Base-by-base conservation (phyloP, 208 protist genomes). In the Blechomonas ayalai region DNA sequence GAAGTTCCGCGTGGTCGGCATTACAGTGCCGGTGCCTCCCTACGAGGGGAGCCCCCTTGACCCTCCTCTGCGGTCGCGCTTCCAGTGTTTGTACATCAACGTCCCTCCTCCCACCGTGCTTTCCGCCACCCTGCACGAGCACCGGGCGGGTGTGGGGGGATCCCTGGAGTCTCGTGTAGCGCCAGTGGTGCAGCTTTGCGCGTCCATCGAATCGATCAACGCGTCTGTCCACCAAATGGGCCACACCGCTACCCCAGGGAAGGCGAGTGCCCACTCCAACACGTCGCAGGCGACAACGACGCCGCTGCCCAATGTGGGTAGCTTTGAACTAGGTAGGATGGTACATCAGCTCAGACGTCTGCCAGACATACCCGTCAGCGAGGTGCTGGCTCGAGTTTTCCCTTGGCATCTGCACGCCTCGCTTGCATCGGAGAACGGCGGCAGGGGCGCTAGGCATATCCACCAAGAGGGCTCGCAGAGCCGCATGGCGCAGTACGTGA, bases 1-100 rank as follows among this genome's bases (percentile, higher is more conserved):
- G 33, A 57, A 90, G 35, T 98, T 98, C 47, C 69, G 88, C 12
- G 92, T 97, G 38, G 78, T 97, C 36, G 96, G 92, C 25, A 68
- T 98, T 15, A 96, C 95, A 8, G 77, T 97, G 6, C 95, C 95
- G 0, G 88, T 96, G 35, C 81, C 82, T 4, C 68, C 60, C 2
- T 96, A 81, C 47, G 73, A 82, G 12, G 86, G 82, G 32, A 90
- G 76, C 50, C 81, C 86, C 10, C 80, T 94, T 27, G 86, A 94
- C 52, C 86, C 82, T 1, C 86, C 86, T 18, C 60, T 94, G 47
- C 71, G 85, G 13, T 89, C 77, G 8, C 75, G 79, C 23, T 92
- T 92, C 29, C 81, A 93, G 59, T 90, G 74, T 39, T 65, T 93
- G 10, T 86, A 84, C 49, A 67, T 86, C 19, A 48, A 65, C 27